These are phyloP conservation scores for Sicyos baderoa DNA, from an alignment of 306 rosid species.

Conservation along the genomic window DNA sequence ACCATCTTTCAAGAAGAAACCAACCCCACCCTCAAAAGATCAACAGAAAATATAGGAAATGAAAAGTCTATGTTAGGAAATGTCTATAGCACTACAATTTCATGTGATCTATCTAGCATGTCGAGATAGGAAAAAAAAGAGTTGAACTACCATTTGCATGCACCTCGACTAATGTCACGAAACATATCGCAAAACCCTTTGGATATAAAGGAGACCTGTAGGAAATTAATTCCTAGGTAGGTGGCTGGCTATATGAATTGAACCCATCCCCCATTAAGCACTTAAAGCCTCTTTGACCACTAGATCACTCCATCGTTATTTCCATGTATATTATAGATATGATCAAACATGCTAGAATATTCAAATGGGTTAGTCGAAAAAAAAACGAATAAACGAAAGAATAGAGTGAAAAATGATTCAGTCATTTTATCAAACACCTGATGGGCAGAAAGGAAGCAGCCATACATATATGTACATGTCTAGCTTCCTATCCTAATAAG, in stretches of 20 bases:
- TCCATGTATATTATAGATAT: neutral
- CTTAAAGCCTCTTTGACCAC: too few species aligned
- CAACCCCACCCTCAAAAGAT: neutral
- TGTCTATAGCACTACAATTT: neutral
- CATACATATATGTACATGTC: neutral
- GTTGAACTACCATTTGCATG: too few species aligned
- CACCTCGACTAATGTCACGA: too few species aligned
- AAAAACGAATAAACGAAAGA: conserved; percentile 2
- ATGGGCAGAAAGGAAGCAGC: conserved; percentile 12
- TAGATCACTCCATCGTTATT: too few species aligned
- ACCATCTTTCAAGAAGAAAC: neutral
- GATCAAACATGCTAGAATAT: neutral
- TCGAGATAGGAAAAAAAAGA: neutral
- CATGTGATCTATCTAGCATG: neutral
- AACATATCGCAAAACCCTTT: too few species aligned
- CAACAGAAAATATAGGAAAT: neutral
- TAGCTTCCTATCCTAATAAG: neutral
- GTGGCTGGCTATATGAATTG: too few species aligned
- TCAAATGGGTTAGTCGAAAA: neutral
- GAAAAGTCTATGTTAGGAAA: neutral
- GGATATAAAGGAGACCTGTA: too few species aligned
- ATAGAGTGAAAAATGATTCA: neutral
- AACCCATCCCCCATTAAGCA: too few species aligned
- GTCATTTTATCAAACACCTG: conserved; percentile 14
- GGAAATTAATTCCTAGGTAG: too few species aligned